Evolutionary conservation across 192 early-diverging fungal species (phyloP), one percentile per base, ranked within the genome.

Genomic region (Coemansia interrupta): DNA sequence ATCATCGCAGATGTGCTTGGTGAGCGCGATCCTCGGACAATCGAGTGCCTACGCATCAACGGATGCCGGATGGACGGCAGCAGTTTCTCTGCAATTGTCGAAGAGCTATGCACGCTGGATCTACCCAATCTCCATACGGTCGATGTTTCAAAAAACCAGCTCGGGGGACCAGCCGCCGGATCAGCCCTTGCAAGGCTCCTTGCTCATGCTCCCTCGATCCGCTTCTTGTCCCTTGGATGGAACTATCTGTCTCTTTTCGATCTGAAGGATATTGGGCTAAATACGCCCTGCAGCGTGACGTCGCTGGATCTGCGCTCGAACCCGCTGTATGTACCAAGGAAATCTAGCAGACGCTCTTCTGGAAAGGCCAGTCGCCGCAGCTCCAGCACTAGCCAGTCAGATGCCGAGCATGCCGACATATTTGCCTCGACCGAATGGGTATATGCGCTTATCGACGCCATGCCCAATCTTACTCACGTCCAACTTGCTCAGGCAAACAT

Each of bases 31-130:
- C n/a, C 68, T 0, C 61, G 61, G 19, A 67, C 68, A 19, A 78
- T 78, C 46, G 74, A 78, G 22, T 71, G 74, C 32, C 52, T 78
- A 54, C 74, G 74, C 54, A 64, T 78, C 54, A 78, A 78, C 40
- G 68, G 74, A 26, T 78, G 74, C 49, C 63, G 74, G 46, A 71
- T 78, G 68, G 52, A 66, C 32, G 54, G 68, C 55, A 50, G 13
- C 17, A n/a, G 30, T 6, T 71, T 78, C 46, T 56, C 54, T 17
- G 19, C 47, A 30, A 53, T 71, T 51, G 68, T 71, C 11, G 68
- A 71, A 13, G 64, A 40, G n/a, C 61, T 78, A 14, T 71, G 74
- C 18, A 28, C 20, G 12, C n/a, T 58, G 20, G 50, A 61, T 14
- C 64, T 78, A 5, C 58, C 64, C 1, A 42, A 24, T 20, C 64